Base-by-base conservation (phyloP, 257 asterid species). In the Ilex aquifolium region DNA sequence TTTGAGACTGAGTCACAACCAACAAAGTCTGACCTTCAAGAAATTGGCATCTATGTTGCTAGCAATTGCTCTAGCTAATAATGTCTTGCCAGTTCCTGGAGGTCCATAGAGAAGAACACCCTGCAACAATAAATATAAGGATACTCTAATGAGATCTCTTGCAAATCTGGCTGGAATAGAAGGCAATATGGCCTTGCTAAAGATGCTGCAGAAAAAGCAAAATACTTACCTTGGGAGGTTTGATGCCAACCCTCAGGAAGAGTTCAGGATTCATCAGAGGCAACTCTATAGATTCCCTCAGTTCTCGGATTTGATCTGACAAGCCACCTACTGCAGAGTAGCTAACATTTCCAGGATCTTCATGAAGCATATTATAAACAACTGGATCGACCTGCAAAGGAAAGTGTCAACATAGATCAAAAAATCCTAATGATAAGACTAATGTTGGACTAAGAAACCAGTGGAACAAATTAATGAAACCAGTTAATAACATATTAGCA, bases 61-160 rank as follows among this genome's bases (percentile, higher is more conserved):
- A 57, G 97, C 99, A 63, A 92, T 92, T 49, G 99, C 99, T 77
- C 97, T 77, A 77, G 97, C 99, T 75, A 92, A 68, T 80, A 92
- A 72, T 65, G 99, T 92, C 85, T 92, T 92, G 67, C 99, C 99
- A 56, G 99, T 92, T 72, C 97, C 99, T 57, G 99, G 99, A 61
- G 99, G 97, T n/a, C 99, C 99, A 63, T 92, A 92, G 10, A 92
- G 95, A 69, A 89, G 97, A 57, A 92, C 97, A 62, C 99, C 98
- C 97, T 92, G 72, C 67, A 71, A 72, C 27, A 21, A 73, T 64
- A 64, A 30, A 52, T 55, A 17, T 29, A 36, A 15, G 60, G 17
- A 53, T 29, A 16, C 1, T 48, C 32, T 21, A 49, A 16, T 31
- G 17, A n/a, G 15, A 10, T 36, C 36, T 14, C 66, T 54, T 3